Conservation (phyloP, 2,329 filamentous ascomycete species). For the Apiospora saccharicola region DNA sequence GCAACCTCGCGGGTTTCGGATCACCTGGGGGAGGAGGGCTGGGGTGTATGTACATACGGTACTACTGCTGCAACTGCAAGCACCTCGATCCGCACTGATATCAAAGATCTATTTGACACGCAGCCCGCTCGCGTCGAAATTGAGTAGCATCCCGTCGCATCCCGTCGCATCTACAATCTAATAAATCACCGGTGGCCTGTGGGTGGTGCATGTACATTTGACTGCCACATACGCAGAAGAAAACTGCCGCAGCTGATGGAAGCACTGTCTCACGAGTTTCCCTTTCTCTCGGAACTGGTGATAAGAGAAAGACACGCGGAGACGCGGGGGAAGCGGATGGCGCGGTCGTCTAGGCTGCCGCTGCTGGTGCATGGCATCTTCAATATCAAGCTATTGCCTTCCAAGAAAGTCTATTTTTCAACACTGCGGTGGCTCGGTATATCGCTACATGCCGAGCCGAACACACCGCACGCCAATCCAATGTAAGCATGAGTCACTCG, state of each 20-base stretch:
- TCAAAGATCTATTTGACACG: conserved; percentile 17
- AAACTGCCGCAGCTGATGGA: conserved; percentile 8
- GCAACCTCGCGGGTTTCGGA: not conserved
- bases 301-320: not conserved
- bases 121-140: not conserved
- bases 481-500: not conserved
- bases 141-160: not conserved
- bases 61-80: not conserved
- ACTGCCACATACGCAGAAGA: not conserved
- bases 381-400: not conserved
- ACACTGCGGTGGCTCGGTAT: not conserved
- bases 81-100: conserved; percentile 11
- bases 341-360: not conserved
- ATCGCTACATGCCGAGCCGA: not conserved
- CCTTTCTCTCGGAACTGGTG: not conserved
- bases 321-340: not conserved
- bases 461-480: not conserved
- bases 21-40: not conserved
- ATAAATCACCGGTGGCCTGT: not conserved
- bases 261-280: not conserved
- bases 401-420: not conserved
- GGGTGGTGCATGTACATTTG: not conserved
- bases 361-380: not conserved
- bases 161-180: not conserved
- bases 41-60: not conserved